Evolutionary conservation across 2,329 filamentous ascomycete species (phyloP).

Genomic region (Hymenoscyphus infarciens): DNA sequence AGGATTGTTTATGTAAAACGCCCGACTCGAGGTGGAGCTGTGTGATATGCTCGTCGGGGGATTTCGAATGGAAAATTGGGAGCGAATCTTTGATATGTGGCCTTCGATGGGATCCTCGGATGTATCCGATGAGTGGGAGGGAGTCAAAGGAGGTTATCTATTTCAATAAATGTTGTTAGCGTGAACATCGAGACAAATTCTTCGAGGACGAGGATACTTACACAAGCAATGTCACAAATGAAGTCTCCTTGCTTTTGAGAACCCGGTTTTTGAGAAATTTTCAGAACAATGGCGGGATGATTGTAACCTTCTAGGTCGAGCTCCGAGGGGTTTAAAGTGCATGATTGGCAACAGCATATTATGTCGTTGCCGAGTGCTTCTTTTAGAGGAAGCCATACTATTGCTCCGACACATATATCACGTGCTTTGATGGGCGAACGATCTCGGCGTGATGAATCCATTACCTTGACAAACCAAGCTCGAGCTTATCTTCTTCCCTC

Average conservation of each 20-base stretch:
- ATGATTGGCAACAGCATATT: conserved; percentile 14
- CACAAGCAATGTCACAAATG: conserved; percentile 21
- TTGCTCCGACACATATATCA: conserved; percentile 23
- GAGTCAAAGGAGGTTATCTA: conserved; percentile 22
- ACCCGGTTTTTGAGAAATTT: conserved; percentile 15
- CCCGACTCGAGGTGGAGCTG: conserved; percentile 20
- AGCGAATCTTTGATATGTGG: conserved; percentile 11
- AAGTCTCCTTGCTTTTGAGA: conserved; percentile 18
- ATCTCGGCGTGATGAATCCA: background rate
- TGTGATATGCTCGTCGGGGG: background rate
- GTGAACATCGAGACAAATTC: no score
- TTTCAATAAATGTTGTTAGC: background rate
- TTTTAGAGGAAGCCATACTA: conserved; percentile 22
- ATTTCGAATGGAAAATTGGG: conserved; percentile 14
- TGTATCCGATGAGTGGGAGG: conserved; percentile 15
- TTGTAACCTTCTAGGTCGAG: conserved; percentile 21
- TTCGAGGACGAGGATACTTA: no score
- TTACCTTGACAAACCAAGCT: background rate
- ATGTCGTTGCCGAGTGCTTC: conserved; percentile 7
- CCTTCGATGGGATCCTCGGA: background rate
- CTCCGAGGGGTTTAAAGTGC: background rate
- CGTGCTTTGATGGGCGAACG: conserved; percentile 1
- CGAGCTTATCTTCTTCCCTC: background rate
- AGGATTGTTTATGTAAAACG: conserved; percentile 21
- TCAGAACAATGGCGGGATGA: conserved; percentile 19